phyloP scores from a whole-genome alignment of 2,329 filamentous ascomycete genomes.

The Hymenoscyphus occultus region DNA sequence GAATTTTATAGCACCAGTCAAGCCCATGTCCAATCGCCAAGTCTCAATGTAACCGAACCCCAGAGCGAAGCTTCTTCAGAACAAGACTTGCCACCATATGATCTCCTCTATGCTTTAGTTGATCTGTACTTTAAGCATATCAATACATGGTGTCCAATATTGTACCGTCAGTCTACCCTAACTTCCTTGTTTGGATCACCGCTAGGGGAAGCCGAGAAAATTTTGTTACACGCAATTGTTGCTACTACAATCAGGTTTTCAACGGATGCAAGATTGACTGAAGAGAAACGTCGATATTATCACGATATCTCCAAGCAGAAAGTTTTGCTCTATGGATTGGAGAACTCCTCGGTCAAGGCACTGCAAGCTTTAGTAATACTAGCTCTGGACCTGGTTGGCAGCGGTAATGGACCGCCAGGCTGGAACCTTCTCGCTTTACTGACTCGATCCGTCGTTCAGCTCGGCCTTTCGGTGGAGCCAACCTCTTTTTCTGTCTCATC shows the following conservation, averaged over 20 bases:
- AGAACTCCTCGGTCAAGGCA: conserved; percentile 85
- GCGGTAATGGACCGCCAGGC: conserved; percentile 83
- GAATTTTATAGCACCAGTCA: conserved; percentile 36
- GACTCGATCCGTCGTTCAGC: conserved; percentile 81
- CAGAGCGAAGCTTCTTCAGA: conserved; percentile 51
- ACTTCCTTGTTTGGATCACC: conserved; percentile 78
- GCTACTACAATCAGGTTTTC: conserved; percentile 85
- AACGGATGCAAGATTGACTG: conserved; percentile 69
- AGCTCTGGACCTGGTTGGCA: conserved; percentile 79
- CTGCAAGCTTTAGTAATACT: conserved; percentile 85
- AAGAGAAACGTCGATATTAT: conserved; percentile 70
- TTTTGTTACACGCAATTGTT: conserved; percentile 84
- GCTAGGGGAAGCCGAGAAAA: conserved; percentile 76
- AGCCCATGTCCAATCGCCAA: conserved; percentile 55
- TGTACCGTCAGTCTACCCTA: conserved; percentile 80
- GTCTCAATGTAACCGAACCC: conserved; percentile 49
- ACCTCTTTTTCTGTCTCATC: conserved; percentile 77
- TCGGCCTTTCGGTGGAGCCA: conserved; percentile 79
- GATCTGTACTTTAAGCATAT: conserved; percentile 78
- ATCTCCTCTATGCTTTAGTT: conserved; percentile 68
- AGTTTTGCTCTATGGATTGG: conserved; percentile 81
- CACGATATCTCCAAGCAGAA: conserved; percentile 80
- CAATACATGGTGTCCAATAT: conserved; percentile 83
- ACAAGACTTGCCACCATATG: conserved; percentile 70
- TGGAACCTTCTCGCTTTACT: conserved; percentile 92